phyloP scores from a whole-genome alignment of 768 basidiomycete genomes.

The Hortiboletus flavorubellus region DNA sequence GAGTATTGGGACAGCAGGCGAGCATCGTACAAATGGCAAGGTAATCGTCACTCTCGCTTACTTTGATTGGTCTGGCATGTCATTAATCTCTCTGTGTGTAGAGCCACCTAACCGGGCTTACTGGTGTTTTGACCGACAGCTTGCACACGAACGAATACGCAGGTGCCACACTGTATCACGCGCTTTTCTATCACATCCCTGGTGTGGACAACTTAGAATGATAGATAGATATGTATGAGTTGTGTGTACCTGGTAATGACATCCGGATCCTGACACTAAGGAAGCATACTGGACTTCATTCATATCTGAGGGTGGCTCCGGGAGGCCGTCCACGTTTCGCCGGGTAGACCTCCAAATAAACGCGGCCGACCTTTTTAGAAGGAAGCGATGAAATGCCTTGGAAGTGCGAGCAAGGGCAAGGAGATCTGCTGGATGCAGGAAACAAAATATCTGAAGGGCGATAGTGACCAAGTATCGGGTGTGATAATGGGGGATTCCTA shows the following conservation, averaged over 20 bases:
- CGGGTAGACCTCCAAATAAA: conserved; percentile 35
- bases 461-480: not conserved
- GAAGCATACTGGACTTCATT: conserved; percentile 49
- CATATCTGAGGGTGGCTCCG: conserved; percentile 45
- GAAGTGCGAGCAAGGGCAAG: conserved; percentile 44
- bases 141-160: conserved; percentile 31
- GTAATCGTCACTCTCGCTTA: conserved; percentile 5
- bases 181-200: conserved; percentile 27
- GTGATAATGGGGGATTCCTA: not conserved
- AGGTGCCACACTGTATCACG: conserved; percentile 32
- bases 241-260: conserved; percentile 34
- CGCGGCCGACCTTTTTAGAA: conserved; percentile 32
- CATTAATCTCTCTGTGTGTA: not conserved
- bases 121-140: conserved; percentile 26
- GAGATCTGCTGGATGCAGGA: conserved; percentile 44
- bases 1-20: not conserved
- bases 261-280: conserved; percentile 45
- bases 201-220: not conserved
- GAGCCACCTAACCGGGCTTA: conserved; percentile 8
- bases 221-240: not conserved
- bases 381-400: conserved; percentile 38
- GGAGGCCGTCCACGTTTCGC: conserved; percentile 37
- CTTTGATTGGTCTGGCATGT: conserved; percentile 19
- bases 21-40: conserved; percentile 8
- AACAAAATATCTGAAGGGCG: conserved; percentile 38